These are phyloP conservation scores for Saturnispora quitensis DNA, from an alignment of 805 yeast species.

Conservation along the genomic window DNA sequence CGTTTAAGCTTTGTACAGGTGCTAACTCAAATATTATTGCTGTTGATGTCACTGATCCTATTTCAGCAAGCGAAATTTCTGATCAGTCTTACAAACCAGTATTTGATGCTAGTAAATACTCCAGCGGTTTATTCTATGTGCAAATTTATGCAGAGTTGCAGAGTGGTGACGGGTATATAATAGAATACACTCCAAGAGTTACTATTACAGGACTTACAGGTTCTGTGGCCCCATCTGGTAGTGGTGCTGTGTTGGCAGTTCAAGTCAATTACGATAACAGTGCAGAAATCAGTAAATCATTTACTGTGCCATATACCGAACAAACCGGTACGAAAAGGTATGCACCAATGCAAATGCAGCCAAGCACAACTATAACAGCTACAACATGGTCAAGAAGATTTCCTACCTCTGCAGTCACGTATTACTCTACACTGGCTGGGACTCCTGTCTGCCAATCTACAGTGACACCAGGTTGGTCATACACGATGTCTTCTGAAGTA, in stretches of 20 bases:
- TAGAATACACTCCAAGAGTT: constrained; percentile 64
- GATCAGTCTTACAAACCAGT: constrained; percentile 33
- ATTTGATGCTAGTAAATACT: constrained; percentile 37
- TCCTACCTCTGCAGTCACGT: constrained; percentile 61
- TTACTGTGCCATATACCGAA: constrained; percentile 57
- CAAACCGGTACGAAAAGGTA: constrained; percentile 74
- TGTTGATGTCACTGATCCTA: constrained; percentile 25
- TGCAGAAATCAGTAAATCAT: constrained; percentile 39
- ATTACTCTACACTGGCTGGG: constrained; percentile 38
- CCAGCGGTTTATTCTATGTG: constrained; percentile 61
- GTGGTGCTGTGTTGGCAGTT: constrained; percentile 37
- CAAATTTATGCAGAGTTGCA: constrained; percentile 49
- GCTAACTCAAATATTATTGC: constrained; percentile 39
- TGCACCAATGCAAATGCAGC: constrained; percentile 94
- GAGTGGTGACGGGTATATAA: constrained; percentile 38
- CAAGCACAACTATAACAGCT: constrained; percentile 59
- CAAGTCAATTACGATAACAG: constrained; percentile 25
- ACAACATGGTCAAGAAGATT: constrained; percentile 56
- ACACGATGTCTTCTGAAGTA: constrained; percentile 48
- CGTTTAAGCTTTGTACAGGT: constrained; percentile 64
- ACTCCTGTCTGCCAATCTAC: constrained; percentile 52
- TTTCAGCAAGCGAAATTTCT: constrained; percentile 26
- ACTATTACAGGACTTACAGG: constrained; percentile 67
- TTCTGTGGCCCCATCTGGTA: constrained; percentile 37
- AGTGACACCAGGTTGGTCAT: constrained; percentile 77